Evolutionary conservation across 306 rosid species (phyloP).

Genomic region (Acmispon strigosus): DNA sequence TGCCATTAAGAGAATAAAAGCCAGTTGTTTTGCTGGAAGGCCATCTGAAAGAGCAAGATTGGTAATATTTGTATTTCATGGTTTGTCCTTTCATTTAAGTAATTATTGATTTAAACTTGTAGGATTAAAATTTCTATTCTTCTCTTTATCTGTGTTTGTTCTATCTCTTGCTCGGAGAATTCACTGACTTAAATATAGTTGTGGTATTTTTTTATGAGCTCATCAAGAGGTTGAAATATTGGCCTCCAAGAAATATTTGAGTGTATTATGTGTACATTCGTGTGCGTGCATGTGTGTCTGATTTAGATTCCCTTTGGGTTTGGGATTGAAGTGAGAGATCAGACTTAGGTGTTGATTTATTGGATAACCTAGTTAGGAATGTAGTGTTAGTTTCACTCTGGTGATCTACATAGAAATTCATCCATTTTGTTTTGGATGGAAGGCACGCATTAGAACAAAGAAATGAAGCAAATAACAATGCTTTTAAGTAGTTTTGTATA

Average conservation of each 20-base stretch:
- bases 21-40: conserved; percentile 95
- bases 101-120: neutral
- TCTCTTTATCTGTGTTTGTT: neutral
- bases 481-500: neutral
- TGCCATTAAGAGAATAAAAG: conserved; percentile 93
- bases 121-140: neutral
- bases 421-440: neutral
- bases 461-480: neutral
- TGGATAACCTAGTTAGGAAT: neutral
- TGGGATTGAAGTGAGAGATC: neutral
- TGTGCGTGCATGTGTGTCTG: too few relatives aligned
- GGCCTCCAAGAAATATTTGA: neutral
- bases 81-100: conserved; percentile 25
- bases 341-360: neutral
- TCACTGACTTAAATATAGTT: neutral
- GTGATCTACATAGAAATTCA: neutral
- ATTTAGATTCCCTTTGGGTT: neutral
- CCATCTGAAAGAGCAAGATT: conserved; percentile 93
- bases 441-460: neutral
- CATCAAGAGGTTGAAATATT: neutral
- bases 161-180: neutral
- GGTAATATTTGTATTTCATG: conserved; percentile 45
- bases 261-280: neutral
- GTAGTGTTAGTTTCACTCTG: neutral
- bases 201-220: neutral